phyloP scores from a whole-genome alignment of 176 grass and related monocot genomes.

The Alopecurus myosuroides region DNA sequence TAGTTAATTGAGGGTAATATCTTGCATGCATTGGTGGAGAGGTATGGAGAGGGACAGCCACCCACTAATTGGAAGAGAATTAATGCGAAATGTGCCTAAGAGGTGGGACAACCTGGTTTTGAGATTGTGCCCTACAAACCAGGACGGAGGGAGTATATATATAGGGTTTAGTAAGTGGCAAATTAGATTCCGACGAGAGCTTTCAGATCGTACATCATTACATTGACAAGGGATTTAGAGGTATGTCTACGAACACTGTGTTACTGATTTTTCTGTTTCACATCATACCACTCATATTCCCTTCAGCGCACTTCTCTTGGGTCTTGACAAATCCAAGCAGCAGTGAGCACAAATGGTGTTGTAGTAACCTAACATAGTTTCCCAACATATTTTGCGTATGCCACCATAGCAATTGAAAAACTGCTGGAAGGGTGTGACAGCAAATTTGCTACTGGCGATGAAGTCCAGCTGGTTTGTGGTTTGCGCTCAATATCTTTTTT shows the following conservation, averaged over 20 bases:
- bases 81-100: too few relatives aligned
- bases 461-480: constrained; percentile 71
- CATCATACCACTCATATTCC: not conserved
- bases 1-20: too few relatives aligned
- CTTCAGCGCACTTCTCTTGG: not conserved
- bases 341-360: not conserved
- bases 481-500: not conserved
- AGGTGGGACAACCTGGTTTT: too few relatives aligned
- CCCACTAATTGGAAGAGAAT: too few relatives aligned
- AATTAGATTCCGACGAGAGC: constrained; percentile 40
- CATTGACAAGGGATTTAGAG: constrained; percentile 83
- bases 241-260: constrained; percentile 13
- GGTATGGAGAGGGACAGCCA: too few relatives aligned
- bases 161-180: constrained; percentile 54
- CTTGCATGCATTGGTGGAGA: too few relatives aligned
- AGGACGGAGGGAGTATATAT: too few relatives aligned
- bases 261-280: not conserved
- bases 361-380: not conserved
- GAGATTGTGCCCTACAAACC: too few relatives aligned
- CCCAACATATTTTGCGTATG: not conserved
- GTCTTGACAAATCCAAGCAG: not conserved
- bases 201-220: constrained; percentile 52
- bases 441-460: constrained; percentile 80
- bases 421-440: constrained; percentile 55
- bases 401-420: constrained; percentile 61